Evolutionary conservation across 441 rosid genomes (phyloP), one percentile per base, ranked within the genome.

Genomic region (Pelargonium australe): DNA sequence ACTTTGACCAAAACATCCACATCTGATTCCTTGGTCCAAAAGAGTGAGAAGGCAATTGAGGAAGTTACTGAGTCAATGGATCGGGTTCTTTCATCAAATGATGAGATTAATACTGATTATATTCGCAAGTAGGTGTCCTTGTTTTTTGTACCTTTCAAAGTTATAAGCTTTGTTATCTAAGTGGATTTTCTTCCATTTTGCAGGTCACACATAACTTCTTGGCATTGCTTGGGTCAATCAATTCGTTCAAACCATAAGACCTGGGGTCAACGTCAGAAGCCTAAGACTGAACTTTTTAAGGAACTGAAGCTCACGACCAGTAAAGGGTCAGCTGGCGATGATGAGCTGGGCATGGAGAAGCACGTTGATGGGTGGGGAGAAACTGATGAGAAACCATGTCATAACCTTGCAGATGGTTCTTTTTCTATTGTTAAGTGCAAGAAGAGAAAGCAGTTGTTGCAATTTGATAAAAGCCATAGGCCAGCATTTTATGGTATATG

Each of bases 401-500:
- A 58, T 70, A 61, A 3, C 55, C 68, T 47, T 62, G 43, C 72
- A 70, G 69, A 70, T 71, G 73, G 70, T 40, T 62, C 69, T 68
- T 49, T 72, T 55, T 73, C 34, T 65, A 73, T 11, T 75, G 81
- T 67, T 70, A 85, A 72, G 72, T 76, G 69, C 72, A 71, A 57
- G n/a, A 72, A 72, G 69, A 77, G 85, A 69, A 86, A 80, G 77
- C 82, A 93, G 79, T 75, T 93, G 71, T 69, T 93, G 80, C 96
- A 93, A 73, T 90, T 89, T 84, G 92, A 84, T 78, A 87, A 90
- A 84, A 83, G 86, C 81, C 73, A 78, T 65, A 85, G 98, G 70
- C 97, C 97, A 77, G 97, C 91, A 71, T 93, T 93, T 83, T 93
- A 81, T 75, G 98, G 98, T 53, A 77, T 84, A 64, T 93, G 96